phyloP scores from a whole-genome alignment of 2,329 filamentous ascomycete genomes.

The Nemania serpens region DNA sequence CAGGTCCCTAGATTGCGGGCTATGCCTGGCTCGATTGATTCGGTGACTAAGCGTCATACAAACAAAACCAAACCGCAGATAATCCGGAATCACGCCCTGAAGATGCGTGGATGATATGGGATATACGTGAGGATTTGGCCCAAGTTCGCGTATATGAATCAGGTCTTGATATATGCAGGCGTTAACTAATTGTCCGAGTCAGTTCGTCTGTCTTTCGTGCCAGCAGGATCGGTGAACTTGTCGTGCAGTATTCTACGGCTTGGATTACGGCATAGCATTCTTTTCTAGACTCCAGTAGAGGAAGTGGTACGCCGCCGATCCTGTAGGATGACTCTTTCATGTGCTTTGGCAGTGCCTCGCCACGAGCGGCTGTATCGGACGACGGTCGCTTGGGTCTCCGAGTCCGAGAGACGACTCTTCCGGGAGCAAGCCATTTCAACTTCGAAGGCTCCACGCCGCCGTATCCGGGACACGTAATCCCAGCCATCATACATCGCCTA shows the following conservation, averaged over 20 bases:
- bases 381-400: background rate
- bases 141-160: conserved; percentile 1
- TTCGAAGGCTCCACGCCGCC: conserved; percentile 1
- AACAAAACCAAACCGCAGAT: too few relatives aligned
- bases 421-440: conserved; percentile 9
- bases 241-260: conserved; percentile 5
- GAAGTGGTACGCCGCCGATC: background rate
- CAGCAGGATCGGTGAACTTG: background rate
- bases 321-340: background rate
- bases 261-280: background rate
- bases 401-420: conserved; percentile 4
- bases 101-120: background rate
- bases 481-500: background rate
- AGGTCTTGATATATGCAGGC: conserved; percentile 3
- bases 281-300: background rate
- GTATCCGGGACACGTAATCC: conserved; percentile 3
- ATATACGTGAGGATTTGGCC: conserved; percentile 7
- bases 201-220: background rate
- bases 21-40: conserved; percentile 1
- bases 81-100: background rate
- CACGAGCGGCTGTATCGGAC: background rate
- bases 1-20: background rate
- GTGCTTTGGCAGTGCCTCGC: background rate
- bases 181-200: background rate
- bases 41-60: background rate